These are phyloP conservation scores for Solanum tarijense DNA, from an alignment of 257 asterid species.

Conservation along the genomic window DNA sequence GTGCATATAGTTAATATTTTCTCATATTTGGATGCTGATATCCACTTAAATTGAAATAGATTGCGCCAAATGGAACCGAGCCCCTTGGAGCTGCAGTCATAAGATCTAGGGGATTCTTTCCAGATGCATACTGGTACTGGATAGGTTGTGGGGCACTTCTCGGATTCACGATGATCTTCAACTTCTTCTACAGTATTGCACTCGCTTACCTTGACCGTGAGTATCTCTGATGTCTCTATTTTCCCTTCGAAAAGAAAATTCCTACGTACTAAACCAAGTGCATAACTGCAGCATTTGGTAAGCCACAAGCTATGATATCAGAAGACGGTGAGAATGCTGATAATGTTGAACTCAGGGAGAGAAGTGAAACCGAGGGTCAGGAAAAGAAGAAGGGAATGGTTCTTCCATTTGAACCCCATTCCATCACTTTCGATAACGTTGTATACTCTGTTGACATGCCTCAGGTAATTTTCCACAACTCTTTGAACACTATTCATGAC, in stretches of 20 bases:
- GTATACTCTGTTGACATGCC: conserved; percentile 92
- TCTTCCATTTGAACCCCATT: conserved; percentile 91
- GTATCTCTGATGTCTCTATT: conserved; percentile 6
- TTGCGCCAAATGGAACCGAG: conserved; percentile 20
- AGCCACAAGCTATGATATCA: conserved; percentile 43
- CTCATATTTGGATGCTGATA: not conserved
- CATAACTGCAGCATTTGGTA: conserved; percentile 41
- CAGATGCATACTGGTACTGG: conserved; percentile 63
- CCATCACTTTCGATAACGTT: conserved; percentile 63
- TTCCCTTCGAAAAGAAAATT: not conserved
- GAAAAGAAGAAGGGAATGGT: conserved; percentile 54
- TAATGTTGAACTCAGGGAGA: not conserved
- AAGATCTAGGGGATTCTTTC: conserved; percentile 35
- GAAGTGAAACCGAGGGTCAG: conserved; percentile 10
- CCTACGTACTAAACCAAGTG: not conserved
- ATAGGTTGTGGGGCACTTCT: conserved; percentile 37
- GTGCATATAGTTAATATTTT: not conserved
- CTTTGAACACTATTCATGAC: no score
- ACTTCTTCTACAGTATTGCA: conserved; percentile 20
- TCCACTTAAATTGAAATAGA: not conserved
- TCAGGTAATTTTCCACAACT: conserved; percentile 14
- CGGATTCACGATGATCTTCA: conserved; percentile 35
- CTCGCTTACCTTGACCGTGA: conserved; percentile 37
- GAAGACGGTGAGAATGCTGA: conserved; percentile 18
- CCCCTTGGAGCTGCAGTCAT: conserved; percentile 29